Base-by-base conservation (phyloP, 228 moss, liverwort and hornwort genomes). In the Sphagnum magellanicum region DNA sequence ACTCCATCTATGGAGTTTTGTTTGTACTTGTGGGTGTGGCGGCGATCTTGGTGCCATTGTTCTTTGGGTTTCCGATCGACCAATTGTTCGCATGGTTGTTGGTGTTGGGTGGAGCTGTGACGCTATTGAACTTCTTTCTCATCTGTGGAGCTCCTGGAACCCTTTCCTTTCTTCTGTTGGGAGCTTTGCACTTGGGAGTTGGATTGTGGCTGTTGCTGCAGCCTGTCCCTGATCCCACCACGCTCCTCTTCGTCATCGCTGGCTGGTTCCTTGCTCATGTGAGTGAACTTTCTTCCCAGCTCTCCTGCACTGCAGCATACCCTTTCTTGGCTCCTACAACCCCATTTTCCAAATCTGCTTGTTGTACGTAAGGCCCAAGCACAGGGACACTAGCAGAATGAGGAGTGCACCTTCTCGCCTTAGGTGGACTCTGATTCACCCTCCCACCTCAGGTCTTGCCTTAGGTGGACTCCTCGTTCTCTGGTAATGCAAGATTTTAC, bases 121-220 rank as follows among this genome's bases (percentile, higher is more conserved):
- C 96, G 0, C 92, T 96, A 0, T 68, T 96, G 51, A 85, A 89
- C 5, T 92, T 96, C 66, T 61, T 96, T 66, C 80, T 96, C 5
- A 76, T 96, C 47, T 96, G 92, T 61, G 92, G 96, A 5, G 92
- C 96, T 4, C 96, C 96, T 0, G 96, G 96, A 16, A 92, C 96
- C 3, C 84, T 89, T 1, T 63, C 84, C 4, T 91, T 90, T 76
- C 70, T 93, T 49, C 80, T 96, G 6, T 73, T 96, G 1, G 93
- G 91, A 16, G 85, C 77, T 4, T 75, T 96, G 75, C 96, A 96
- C 64, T 67, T 96, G 75, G 63, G 60, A 2, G 87, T 87, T 0
- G 96, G 96, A 0, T 0, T 91, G 0, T 93, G 74, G 76, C 76
- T 96, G 83, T 52, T 96, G 68, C 51, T 92, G 49, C 68, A 77